Evolutionary conservation across 148 eudicot genomes (phyloP).

Genomic region (Cornus suecica): DNA sequence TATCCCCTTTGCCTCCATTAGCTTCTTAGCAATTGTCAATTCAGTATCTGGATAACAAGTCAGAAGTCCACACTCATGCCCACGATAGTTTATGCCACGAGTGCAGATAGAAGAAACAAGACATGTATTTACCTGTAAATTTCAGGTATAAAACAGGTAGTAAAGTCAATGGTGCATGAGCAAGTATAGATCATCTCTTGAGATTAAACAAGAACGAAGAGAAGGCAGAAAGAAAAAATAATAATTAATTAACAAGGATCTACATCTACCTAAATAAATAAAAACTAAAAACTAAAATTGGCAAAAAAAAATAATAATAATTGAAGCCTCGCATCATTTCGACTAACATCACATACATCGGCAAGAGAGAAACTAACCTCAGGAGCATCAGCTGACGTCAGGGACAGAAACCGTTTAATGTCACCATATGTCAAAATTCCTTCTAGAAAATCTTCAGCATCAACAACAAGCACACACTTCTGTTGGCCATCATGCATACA

Average conservation of each 20-base stretch:
- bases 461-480: conserved; percentile 69
- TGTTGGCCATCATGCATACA: conserved; percentile 67
- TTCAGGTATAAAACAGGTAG: background rate
- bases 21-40: conserved; percentile 74
- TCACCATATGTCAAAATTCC: conserved; percentile 91
- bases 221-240: background rate
- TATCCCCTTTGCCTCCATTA: conserved; percentile 92
- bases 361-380: conserved; percentile 37
- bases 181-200: background rate
- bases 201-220: background rate
- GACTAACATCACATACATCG: conserved; percentile 50
- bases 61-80: conserved; percentile 73
- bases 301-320: no score
- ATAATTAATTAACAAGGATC: background rate
- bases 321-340: conserved; percentile 6
- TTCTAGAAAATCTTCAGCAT: conserved; percentile 69
- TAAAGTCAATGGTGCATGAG: background rate
- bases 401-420: conserved; percentile 53
- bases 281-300: no score
- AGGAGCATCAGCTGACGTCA: conserved; percentile 36
- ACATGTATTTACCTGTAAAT: conserved; percentile 51
- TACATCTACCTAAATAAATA: background rate
- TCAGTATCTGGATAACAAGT: conserved; percentile 92
- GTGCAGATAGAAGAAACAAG: conserved; percentile 73
- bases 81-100: conserved; percentile 70